phyloP scores from a whole-genome alignment of 495 filamentous ascomycete species.

The Penicillium soppii region DNA sequence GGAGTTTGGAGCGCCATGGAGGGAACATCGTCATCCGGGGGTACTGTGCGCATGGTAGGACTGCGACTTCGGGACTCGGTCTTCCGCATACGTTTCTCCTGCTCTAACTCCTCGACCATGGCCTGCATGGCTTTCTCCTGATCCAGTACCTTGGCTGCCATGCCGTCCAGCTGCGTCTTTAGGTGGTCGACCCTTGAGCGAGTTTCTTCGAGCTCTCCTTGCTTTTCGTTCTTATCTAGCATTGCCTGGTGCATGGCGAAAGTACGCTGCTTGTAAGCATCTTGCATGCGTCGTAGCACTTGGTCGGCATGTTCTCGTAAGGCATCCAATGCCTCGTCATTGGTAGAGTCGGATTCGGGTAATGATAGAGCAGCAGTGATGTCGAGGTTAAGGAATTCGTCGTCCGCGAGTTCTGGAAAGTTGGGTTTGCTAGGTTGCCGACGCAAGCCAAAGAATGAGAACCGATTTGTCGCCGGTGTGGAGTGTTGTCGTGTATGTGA shows the following conservation, averaged over 20 bases:
- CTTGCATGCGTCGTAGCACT: conserved; percentile 64
- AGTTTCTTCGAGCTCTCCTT: conserved; percentile 75
- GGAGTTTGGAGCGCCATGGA: conserved; percentile 57
- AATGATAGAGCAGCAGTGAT: conserved; percentile 64
- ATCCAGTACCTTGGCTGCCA: conserved; percentile 65
- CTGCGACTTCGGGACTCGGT: conserved; percentile 52
- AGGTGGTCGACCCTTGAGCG: conserved; percentile 63
- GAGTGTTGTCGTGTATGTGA: conserved; percentile 38
- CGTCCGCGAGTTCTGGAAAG: conserved; percentile 43
- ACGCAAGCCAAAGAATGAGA: conserved; percentile 41
- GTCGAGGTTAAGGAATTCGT: conserved; percentile 66
- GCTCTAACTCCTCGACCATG: conserved; percentile 61
- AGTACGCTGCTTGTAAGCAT: conserved; percentile 65
- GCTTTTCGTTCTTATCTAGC: conserved; percentile 62
- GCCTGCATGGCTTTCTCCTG: conserved; percentile 64
- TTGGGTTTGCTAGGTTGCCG: conserved; percentile 26
- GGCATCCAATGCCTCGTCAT: conserved; percentile 68
- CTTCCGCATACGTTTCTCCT: conserved; percentile 55
- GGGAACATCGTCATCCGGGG: conserved; percentile 32
- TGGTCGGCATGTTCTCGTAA: conserved; percentile 65
- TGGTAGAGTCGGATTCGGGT: conserved; percentile 46
- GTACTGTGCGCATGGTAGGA: conserved; percentile 33
- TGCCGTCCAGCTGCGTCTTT: conserved; percentile 72
- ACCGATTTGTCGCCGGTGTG: conserved; percentile 31
- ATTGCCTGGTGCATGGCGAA: conserved; percentile 57